Percentiles rank a stretch among this genome's conserved stretches.
phyloP scores from a whole-genome alignment of 23 red algal species.

The Chondrus crispus region DNA sequence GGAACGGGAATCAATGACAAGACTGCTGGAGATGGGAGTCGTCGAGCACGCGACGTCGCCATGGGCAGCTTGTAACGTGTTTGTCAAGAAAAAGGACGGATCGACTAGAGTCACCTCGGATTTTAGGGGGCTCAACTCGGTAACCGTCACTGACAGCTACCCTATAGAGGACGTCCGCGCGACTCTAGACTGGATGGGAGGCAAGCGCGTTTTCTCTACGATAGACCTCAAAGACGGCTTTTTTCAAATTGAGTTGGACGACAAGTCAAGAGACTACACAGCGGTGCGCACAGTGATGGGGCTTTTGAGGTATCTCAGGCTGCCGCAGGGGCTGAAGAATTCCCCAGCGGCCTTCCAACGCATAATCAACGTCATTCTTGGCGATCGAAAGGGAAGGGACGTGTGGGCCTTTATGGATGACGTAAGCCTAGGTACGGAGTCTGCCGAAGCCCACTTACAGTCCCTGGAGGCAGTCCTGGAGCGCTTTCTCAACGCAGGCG shows the following conservation, averaged over 20 bases:
- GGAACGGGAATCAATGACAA: background rate
- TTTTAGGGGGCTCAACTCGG: conserved; percentile 20
- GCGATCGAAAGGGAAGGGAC: background rate
- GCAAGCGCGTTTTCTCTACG: background rate
- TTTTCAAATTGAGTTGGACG: background rate
- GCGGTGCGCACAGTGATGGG: conserved; percentile 27
- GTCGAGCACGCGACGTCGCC: background rate
- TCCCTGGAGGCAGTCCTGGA: background rate
- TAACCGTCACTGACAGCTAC: background rate
- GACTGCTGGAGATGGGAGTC: background rate
- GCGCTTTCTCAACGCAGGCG: background rate
- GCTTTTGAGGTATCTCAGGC: conserved; percentile 2
- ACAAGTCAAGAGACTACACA: background rate
- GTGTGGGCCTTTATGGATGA: background rate
- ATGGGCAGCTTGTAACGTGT: conserved; percentile 2
- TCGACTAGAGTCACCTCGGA: conserved; percentile 9
- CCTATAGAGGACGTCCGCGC: conserved; percentile 4
- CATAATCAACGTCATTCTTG: background rate
- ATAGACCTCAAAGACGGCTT: conserved; percentile 34
- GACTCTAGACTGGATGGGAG: background rate
- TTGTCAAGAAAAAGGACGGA: conserved; percentile 11
- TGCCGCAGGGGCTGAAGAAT: conserved; percentile 1
- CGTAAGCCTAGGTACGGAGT: background rate
- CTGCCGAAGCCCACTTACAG: background rate
- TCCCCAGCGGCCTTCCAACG: conserved; percentile 17